Evolutionary conservation across 306 rosid genomes (phyloP), one percentile per base, ranked within the genome.

Genomic region (Castanea mollissima): DNA sequence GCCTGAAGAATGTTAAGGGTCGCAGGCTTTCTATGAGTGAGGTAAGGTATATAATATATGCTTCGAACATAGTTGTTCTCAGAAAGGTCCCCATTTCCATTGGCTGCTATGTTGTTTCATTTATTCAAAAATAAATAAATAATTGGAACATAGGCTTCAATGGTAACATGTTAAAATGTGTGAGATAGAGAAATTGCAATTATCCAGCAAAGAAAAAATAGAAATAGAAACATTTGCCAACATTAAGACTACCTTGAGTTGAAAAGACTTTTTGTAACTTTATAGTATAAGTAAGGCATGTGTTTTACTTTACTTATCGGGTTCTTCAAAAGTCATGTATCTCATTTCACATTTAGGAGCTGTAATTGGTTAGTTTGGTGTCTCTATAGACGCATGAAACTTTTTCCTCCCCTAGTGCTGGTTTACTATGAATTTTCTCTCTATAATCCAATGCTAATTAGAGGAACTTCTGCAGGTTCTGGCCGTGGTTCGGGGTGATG

Each of bases 401-500:
- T 21, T 59, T 59, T 27, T 23, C 29, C 65, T 23, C 64, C 18
- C 5, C 18, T 8, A 6, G 23, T 20, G 65, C 65, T 23, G 31
- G 32, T 49, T n/a, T 59, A 31, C 12, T 64, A 15, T 64, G 44
- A 16, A 21, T 64, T 31, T 16, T 32, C 3, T 20, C 52, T 68
- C 14, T 18, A 13, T n/a, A 35, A 52, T 68, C 54, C 23, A 68
- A 38, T 68, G 52, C 52, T 31, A 15, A 21, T 20, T 5, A 56
- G 12, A 12, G 51, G 6, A 55, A 38, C 9, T 78, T 68, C 59
- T 21, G 44, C 71, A 83, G 86, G 83, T 70, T 54, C 11, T 83
- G 25, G 77, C 77, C 23, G 64, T 83, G 69, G 86, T 78, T 52
- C 83, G 74, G 21, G 86, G 83, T 38, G 83, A 83, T 52, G 55